These are phyloP conservation scores for Magnaporthiopsis rhizophila DNA, from an alignment of 2,329 filamentous ascomycete genomes.

Conservation along the genomic window DNA sequence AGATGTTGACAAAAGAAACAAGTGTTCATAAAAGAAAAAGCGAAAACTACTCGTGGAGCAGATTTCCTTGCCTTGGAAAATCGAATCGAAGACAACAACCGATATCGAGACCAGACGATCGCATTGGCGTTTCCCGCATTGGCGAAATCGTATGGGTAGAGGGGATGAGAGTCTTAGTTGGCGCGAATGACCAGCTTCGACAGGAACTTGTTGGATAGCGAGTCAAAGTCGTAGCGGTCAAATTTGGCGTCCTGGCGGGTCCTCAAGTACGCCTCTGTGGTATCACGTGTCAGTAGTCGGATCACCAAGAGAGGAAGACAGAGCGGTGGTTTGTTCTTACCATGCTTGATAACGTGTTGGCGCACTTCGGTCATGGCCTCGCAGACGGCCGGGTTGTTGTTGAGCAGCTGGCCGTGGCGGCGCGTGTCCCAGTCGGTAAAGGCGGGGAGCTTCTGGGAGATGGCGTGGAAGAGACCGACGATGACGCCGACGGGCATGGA, in stretches of 20 bases:
- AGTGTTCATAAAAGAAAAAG: not conserved
- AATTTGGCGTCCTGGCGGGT: slow-evolving; percentile 74
- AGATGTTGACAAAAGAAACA: slow-evolving; percentile 11
- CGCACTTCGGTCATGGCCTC: slow-evolving; percentile 95
- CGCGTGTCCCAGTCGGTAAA: slow-evolving; percentile 91
- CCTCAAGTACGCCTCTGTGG: slow-evolving; percentile 75
- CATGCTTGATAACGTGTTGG: slow-evolving; percentile 86
- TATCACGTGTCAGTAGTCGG: slow-evolving; percentile 30
- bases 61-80: not conserved
- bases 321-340: slow-evolving; percentile 44
- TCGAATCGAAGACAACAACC: slow-evolving; percentile 1
- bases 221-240: slow-evolving; percentile 88
- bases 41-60: not conserved
- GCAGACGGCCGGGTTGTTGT: slow-evolving; percentile 87
- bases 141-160: not conserved
- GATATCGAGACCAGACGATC: slow-evolving; percentile 7
- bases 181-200: slow-evolving; percentile 94
- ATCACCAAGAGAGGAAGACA: not conserved
- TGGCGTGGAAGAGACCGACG: slow-evolving; percentile 93
- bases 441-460: slow-evolving; percentile 89
- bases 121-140: not conserved
- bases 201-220: slow-evolving; percentile 92
- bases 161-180: slow-evolving; percentile 49
- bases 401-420: slow-evolving; percentile 83
- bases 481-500: slow-evolving; percentile 92